These are phyloP conservation scores for Zymoseptoria ardabiliae DNA, from an alignment of 2,329 filamentous ascomycete genomes.

Conservation along the genomic window DNA sequence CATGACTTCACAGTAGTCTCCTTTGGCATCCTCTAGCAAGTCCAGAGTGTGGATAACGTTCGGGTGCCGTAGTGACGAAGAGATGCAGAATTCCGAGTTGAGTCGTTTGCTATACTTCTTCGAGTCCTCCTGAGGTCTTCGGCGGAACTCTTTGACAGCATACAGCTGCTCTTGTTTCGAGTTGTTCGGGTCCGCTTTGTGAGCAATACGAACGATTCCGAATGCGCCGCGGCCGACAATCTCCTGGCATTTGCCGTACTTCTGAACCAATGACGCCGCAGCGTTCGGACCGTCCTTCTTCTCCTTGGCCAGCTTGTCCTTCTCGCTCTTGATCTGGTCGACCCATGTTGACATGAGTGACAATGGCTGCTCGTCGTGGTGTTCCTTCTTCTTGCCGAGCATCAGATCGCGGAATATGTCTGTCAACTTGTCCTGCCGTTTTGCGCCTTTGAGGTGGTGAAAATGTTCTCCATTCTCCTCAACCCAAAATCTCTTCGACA, in stretches of 20 bases:
- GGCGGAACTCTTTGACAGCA: constrained; percentile 96
- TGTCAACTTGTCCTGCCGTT: constrained; percentile 87
- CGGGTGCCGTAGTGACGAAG: constrained; percentile 88
- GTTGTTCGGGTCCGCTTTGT: constrained; percentile 82
- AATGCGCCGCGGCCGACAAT: constrained; percentile 94
- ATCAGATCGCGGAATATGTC: constrained; percentile 86
- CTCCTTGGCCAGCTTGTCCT: constrained; percentile 65
- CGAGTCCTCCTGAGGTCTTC: constrained; percentile 84
- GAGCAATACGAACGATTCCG: constrained; percentile 92
- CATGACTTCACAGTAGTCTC: constrained; percentile 98
- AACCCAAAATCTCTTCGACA: constrained; percentile 47
- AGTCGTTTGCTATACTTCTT: constrained; percentile 98
- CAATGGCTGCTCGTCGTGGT: constrained; percentile 66
- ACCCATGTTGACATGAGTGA: constrained; percentile 96
- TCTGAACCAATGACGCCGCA: constrained; percentile 77
- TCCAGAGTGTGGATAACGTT: constrained; percentile 98
- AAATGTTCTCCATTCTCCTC: constrained; percentile 66
- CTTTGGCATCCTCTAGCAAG: constrained; percentile 89
- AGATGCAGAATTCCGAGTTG: constrained; percentile 97
- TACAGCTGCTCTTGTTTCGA: constrained; percentile 77
- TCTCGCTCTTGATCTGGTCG: constrained; percentile 82
- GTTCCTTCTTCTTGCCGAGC: constrained; percentile 70
- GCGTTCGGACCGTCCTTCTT: constrained; percentile 69
- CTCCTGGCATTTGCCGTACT: constrained; percentile 98
- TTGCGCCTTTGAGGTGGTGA: constrained; percentile 81